Percentiles rank a stretch among this genome's conserved stretches.
These are phyloP conservation scores for Plasmodium fragile DNA, from an alignment of 169 alveolate genomes.

Conservation along the genomic window DNA sequence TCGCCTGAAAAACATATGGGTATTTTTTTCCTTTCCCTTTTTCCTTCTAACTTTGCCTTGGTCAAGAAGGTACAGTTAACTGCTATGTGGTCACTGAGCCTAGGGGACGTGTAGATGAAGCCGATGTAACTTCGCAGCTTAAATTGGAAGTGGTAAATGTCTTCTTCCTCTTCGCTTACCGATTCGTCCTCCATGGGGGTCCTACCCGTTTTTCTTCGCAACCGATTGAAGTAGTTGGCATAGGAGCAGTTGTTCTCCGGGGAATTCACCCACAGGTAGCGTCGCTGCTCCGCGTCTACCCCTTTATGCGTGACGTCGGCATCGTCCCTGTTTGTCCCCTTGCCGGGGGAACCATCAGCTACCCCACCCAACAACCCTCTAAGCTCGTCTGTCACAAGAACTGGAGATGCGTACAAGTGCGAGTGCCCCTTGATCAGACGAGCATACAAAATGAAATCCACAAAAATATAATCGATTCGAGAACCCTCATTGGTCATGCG, in stretches of 20 bases:
- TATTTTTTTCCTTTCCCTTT: neutral
- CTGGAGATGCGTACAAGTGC: constrained; percentile 48
- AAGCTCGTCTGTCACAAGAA: constrained; percentile 14
- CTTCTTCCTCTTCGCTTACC: constrained; percentile 6
- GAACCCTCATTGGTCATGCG: constrained; percentile 61
- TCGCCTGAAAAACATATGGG: constrained; percentile 33
- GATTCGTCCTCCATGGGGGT: neutral
- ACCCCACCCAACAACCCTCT: neutral
- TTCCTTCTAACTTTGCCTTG: neutral
- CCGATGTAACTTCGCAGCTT: constrained; percentile 64
- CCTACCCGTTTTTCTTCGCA: constrained; percentile 13
- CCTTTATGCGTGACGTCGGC: neutral
- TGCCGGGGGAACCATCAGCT: too few species aligned
- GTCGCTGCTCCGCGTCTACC: neutral
- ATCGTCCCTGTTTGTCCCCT: too few species aligned
- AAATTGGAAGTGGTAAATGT: constrained; percentile 45
- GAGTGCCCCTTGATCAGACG: constrained; percentile 11
- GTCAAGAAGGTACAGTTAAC: constrained; percentile 44
- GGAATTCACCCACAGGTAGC: constrained; percentile 5
- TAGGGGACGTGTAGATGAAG: constrained; percentile 64
- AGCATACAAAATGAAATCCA: constrained; percentile 46
- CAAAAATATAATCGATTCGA: constrained; percentile 52
- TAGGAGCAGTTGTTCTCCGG: constrained; percentile 1
- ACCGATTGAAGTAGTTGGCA: constrained; percentile 38
- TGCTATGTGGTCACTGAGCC: constrained; percentile 67